Evolutionary conservation across 345 rosid genomes (phyloP).

Genomic region (Citrus mangshanensis): DNA sequence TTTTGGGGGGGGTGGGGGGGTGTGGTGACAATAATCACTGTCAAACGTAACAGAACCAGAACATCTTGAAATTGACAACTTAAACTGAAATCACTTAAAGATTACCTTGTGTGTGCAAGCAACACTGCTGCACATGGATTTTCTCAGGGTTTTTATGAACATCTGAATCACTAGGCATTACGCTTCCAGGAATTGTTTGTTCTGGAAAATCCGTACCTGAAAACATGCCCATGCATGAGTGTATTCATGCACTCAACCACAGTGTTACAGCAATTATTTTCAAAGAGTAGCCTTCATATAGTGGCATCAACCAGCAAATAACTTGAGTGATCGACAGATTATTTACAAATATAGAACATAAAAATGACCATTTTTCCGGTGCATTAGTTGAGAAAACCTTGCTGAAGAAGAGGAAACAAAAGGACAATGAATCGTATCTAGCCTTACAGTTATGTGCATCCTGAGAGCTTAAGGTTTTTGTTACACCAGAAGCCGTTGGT

Average conservation of each 20-base stretch:
- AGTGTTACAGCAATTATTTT: not conserved
- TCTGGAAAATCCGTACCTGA: slow-evolving; percentile 29
- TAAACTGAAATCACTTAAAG: not conserved
- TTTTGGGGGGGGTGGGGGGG: too few species aligned
- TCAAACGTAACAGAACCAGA: slow-evolving; percentile 6
- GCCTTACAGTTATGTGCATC: slow-evolving; percentile 29
- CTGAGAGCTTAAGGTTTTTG: slow-evolving; percentile 22
- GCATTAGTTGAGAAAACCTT: not conserved
- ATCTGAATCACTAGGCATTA: slow-evolving; percentile 16
- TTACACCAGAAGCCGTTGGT: slow-evolving; percentile 27
- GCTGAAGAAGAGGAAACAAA: slow-evolving; percentile 3
- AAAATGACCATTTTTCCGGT: not conserved
- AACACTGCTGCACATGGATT: slow-evolving; percentile 5
- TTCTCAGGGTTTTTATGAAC: slow-evolving; percentile 15
- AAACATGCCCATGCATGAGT: slow-evolving; percentile 9
- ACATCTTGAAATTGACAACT: not conserved
- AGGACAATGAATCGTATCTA: slow-evolving; percentile 3
- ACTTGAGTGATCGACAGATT: not conserved
- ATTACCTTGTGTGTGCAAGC: slow-evolving; percentile 26
- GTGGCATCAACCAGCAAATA: not conserved
- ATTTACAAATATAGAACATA: not conserved
- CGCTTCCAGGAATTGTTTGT: slow-evolving; percentile 17
- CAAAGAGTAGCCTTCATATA: not conserved
- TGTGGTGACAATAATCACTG: not conserved
- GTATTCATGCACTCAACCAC: not conserved